phyloP scores from a whole-genome alignment of 2,329 filamentous ascomycete genomes.

The Cadophora gregata region DNA sequence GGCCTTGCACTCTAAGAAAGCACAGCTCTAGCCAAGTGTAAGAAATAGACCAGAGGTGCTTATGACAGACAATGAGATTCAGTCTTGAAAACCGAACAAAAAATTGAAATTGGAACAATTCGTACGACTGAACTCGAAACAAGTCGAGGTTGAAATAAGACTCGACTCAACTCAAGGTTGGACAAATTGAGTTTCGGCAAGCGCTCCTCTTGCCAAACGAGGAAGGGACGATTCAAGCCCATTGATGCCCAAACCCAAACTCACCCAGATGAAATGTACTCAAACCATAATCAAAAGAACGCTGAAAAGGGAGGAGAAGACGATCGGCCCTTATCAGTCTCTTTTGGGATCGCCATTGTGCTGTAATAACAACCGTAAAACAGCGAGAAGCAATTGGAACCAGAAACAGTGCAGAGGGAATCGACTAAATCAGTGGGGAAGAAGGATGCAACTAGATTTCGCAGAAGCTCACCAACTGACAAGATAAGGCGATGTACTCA shows the following conservation, averaged over 20 bases:
- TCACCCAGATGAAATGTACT: neutral
- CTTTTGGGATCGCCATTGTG: neutral
- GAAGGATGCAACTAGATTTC: neutral
- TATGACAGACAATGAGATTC: neutral
- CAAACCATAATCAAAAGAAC: neutral
- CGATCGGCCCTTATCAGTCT: neutral
- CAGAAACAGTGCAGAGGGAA: neutral
- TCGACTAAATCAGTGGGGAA: neutral
- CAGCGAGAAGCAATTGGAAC: too few relatives aligned
- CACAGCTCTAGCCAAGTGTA: neutral
- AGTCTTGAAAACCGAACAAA: neutral
- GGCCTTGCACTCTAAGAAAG: neutral
- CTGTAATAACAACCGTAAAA: too few relatives aligned
- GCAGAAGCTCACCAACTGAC: neutral
- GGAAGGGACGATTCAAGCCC: neutral
- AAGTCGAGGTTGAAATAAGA: neutral
- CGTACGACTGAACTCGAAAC: too few relatives aligned
- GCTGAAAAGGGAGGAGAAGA: neutral
- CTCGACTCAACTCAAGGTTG: neutral
- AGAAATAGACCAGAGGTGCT: neutral
- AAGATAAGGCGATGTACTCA: too few relatives aligned
- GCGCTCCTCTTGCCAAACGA: neutral
- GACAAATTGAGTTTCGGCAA: constrained; percentile 7
- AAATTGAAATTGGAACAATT: neutral
- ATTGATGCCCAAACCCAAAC: constrained; percentile 10